Conservation (phyloP, 768 basidiomycete species). For the Ramaria sp. region DNA sequence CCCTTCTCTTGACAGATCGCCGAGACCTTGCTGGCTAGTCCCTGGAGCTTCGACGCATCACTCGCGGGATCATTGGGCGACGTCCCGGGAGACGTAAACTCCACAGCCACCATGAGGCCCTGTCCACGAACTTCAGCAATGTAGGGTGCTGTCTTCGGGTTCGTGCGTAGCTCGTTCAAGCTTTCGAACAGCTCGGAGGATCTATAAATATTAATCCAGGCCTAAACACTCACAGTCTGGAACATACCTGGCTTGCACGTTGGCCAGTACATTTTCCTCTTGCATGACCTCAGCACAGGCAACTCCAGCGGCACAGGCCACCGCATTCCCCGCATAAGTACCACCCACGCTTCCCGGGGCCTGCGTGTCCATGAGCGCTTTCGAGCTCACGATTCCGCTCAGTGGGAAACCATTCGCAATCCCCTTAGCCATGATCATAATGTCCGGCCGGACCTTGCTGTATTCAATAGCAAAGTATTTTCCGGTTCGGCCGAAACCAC, state of each 20-base stretch:
- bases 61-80: conserved; percentile 39
- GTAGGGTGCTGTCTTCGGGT: conserved; percentile 38
- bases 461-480: conserved; percentile 74
- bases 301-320: conserved; percentile 83
- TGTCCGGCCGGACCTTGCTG: conserved; percentile 78
- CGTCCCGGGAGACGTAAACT: conserved; percentile 57
- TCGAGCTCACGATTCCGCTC: conserved; percentile 72
- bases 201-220: conserved; percentile 23
- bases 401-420: conserved; percentile 91
- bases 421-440: conserved; percentile 86
- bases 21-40: conserved; percentile 60
- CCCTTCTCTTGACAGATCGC: conserved; percentile 80
- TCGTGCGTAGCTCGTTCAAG: conserved; percentile 46
- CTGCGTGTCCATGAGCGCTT: conserved; percentile 71
- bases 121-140: conserved; percentile 83
- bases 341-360: conserved; percentile 65
- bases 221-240: neutral
- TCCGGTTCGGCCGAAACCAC: conserved; percentile 84
- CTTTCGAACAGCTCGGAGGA: conserved; percentile 61
- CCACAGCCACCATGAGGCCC: conserved; percentile 84
- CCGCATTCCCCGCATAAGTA: conserved; percentile 88
- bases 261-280: conserved; percentile 73
- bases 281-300: conserved; percentile 70
- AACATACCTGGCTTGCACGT: conserved; percentile 59
- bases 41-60: conserved; percentile 29